phyloP scores from a whole-genome alignment of 139 green algal species.

The Asterochloris sp. region DNA sequence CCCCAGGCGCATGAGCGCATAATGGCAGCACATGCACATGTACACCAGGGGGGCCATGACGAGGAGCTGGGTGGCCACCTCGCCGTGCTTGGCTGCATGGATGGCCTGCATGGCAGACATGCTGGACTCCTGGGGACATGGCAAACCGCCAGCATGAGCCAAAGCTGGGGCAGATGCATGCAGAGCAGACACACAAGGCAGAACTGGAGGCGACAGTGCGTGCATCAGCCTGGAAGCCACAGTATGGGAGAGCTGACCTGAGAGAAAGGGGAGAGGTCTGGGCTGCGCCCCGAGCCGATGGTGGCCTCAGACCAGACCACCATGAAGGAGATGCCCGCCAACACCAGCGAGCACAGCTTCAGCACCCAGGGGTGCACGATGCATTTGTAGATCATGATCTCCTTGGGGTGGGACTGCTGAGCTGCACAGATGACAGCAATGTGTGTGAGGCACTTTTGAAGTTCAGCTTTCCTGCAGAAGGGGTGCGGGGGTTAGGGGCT shows the following conservation, averaged over 20 bases:
- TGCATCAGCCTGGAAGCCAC: not conserved
- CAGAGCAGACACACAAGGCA: not conserved
- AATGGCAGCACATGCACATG: slow-evolving; percentile 87
- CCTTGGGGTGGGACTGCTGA: not conserved
- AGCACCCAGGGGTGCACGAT: slow-evolving; percentile 41
- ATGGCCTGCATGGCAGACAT: slow-evolving; percentile 10
- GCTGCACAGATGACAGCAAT: too few species aligned
- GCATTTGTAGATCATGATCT: slow-evolving; percentile 45
- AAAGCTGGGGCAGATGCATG: not conserved
- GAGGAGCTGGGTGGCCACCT: slow-evolving; percentile 42
- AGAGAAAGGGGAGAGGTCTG: slow-evolving; percentile 84
- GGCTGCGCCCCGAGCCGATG: slow-evolving; percentile 59
- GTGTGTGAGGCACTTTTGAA: not conserved
- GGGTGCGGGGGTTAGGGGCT: too few species aligned
- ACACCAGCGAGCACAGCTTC: slow-evolving; percentile 29
- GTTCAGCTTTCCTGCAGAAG: too few species aligned
- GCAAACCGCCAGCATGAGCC: not conserved
- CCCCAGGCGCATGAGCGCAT: slow-evolving; percentile 83
- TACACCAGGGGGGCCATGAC: slow-evolving; percentile 74
- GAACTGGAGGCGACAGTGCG: not conserved
- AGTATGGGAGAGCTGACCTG: not conserved
- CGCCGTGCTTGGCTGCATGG: slow-evolving; percentile 20
- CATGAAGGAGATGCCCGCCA: slow-evolving; percentile 49
- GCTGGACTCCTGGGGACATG: too few species aligned
- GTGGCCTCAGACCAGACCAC: slow-evolving; percentile 88